Evolutionary conservation across 2,329 filamentous ascomycete genomes (phyloP), one percentile per base, ranked within the genome.

Genomic region (Fusarium redolens): DNA sequence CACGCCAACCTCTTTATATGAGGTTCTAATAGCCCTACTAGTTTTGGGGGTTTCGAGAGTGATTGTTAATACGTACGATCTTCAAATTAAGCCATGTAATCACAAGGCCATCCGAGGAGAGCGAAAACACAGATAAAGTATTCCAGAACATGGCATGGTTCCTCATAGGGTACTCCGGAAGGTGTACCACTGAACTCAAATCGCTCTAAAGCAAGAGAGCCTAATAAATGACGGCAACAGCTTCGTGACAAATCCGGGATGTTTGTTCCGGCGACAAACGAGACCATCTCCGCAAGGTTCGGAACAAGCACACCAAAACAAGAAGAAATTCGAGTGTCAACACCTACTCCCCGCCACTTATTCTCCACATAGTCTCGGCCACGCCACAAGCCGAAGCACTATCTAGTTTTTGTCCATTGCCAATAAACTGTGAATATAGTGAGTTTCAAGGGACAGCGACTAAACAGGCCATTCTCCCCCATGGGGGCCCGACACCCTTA

Each of bases 21-120:
- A 43, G n/a, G 13, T 41, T 41, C 22, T 4, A n/a, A n/a, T 7
- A 41, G 11, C 38, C 12, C 1, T 5, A 20, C n/a, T 8, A 12
- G 14, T 9, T 14, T 13, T n/a, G 38, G 7, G 38, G 7, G 14
- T n/a, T 17, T 7, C 22, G 17, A 22, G 6, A 8, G n/a, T 44
- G 4, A 45, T 10, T 20, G 4, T 14, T 0, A 4, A 14, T 20
- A 6, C 8, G 11, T 10, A 45, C 0, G 5, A 45, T 3, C 22
- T 10, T 45, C 4, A 10, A 13, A 28, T 11, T 11, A 10, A 41
- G 22, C 22, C 3, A 22, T 22, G 22, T 22, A 22, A 22, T 22
- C 22, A 22, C 15, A 15, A 6, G 40, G 5, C 13, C 3, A 6
- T 10, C 13, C 5, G 40, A 22, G 13, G n/a, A 15, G 13, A 22